Base-by-base conservation (phyloP, 306 rosid genomes). In the Delonix regia region DNA sequence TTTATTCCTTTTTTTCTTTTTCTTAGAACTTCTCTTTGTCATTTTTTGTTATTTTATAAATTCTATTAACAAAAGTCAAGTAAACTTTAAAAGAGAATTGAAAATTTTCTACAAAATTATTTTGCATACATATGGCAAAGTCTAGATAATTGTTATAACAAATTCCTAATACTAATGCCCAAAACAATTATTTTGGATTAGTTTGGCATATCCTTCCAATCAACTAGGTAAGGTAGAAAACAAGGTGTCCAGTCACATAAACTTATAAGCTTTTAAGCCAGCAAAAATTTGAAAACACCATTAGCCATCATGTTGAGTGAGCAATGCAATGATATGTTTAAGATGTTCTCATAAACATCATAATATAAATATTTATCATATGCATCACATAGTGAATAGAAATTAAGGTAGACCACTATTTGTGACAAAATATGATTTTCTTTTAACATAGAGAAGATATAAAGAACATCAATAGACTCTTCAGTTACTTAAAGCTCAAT, bases 191-290 rank as follows among this genome's bases (percentile, higher is more conserved):
- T n/a, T n/a, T n/a, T n/a, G 78, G 90, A 84, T 30, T 79, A 90
- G 45, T 82, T 76, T 48, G 90, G 80, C 24, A 78, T 69, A 47
- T 82, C 73, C 88, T 82, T 84, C 80, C 87, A 84, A 53, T 87
- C 88, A 61, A 94, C 90, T 41, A 84, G 67, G 62, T 94, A 94
- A 30, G 97, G 92, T 64, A 91, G 88, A 80, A 80, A 71, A 70
- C 96, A 96, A 52, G 88, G 92, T 68, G 87, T 92, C 98, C 98
- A 94, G 74, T 97, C 97, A 19, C 90, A 94, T 69, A 94, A 84
- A 86, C 91, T 86, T 76, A 90, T 85, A 72, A 94, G 83, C 82
- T 85, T 90, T 80, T 85, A 94, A 78, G 94, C 93, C 98, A 91
- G 90, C 82, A 82, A 74, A 84, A 22, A 25, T 42, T 77, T 55